Percentiles rank a stretch among this genome's conserved stretches.
phyloP scores from a whole-genome alignment of 345 rosid genomes.

The Eucalyptus marginata region DNA sequence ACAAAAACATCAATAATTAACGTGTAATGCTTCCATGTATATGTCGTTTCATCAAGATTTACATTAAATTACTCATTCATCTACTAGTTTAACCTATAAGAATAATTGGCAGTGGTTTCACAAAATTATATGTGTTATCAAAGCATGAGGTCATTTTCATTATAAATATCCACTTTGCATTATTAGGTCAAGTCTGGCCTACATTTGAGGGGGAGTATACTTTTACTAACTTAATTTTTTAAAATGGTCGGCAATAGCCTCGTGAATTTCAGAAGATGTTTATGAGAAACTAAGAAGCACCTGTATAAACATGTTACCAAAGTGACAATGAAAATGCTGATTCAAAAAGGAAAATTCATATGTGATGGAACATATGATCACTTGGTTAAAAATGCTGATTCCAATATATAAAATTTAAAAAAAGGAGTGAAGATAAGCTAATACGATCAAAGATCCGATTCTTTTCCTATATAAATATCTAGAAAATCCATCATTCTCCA shows the following conservation, averaged over 20 bases:
- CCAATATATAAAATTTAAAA: not conserved
- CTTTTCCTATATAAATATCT: not conserved
- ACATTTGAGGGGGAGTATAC: not conserved
- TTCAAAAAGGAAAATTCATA: not conserved
- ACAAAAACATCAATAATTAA: not conserved
- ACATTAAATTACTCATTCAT: not conserved
- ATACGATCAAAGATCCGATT: not conserved
- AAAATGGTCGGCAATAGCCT: accelerated
- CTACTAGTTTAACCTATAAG: not conserved
- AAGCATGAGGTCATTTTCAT: accelerated
- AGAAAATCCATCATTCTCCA: not conserved
- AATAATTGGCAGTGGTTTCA: accelerated
- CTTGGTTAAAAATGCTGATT: not conserved
- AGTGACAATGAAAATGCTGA: not conserved
- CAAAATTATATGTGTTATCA: accelerated
- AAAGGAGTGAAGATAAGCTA: not conserved
- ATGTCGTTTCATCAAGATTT: not conserved
- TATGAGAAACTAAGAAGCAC: not conserved
- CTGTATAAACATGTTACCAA: not conserved
- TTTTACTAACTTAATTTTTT: not conserved
- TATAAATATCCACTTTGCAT: not conserved
- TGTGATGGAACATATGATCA: not conserved
- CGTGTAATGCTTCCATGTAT: not conserved
- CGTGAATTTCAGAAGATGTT: not conserved
- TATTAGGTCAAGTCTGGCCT: not conserved